A percentile compares a stretch with the other conserved stretches of the same genome.
phyloP scores from a whole-genome alignment of 768 basidiomycete genomes.

The Calocybe cyanea region DNA sequence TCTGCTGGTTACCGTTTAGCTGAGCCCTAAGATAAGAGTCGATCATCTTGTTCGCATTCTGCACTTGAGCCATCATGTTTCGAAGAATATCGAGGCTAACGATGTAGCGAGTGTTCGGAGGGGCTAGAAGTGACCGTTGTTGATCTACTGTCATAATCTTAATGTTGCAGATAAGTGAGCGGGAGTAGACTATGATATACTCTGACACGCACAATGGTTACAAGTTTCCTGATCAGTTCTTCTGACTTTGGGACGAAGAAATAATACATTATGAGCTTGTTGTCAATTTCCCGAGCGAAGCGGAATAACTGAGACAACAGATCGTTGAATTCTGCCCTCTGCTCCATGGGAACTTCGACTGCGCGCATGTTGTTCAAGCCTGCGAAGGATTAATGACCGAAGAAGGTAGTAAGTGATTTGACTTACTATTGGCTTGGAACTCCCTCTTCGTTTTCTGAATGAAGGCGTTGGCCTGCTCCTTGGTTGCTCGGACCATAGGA shows the following conservation, averaged over 20 bases:
- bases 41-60: conserved; percentile 12
- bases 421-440: conserved; percentile 9
- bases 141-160: conserved; percentile 43
- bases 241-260: conserved; percentile 42
- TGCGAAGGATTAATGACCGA: conserved; percentile 13
- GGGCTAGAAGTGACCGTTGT: conserved; percentile 38
- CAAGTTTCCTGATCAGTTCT: conserved; percentile 42
- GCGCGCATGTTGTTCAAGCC: conserved; percentile 30
- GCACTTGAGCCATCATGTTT: conserved; percentile 30
- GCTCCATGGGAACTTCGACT: conserved; percentile 47
- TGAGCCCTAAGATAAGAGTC: conserved; percentile 13
- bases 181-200: not conserved
- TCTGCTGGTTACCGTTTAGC: conserved; percentile 12
- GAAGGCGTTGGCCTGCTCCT: conserved; percentile 3
- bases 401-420: not conserved
- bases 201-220: conserved; percentile 47
- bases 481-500: not conserved
- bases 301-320: conserved; percentile 48
- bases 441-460: conserved; percentile 10
- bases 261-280: conserved; percentile 43
- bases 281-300: conserved; percentile 44
- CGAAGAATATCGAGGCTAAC: conserved; percentile 35
- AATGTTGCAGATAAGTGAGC: not conserved
- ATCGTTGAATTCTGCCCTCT: conserved; percentile 48
- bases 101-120: conserved; percentile 39